These are phyloP conservation scores for Penicillium fuscoglaucum DNA, from an alignment of 2,329 filamentous ascomycete genomes.

Conservation along the genomic window DNA sequence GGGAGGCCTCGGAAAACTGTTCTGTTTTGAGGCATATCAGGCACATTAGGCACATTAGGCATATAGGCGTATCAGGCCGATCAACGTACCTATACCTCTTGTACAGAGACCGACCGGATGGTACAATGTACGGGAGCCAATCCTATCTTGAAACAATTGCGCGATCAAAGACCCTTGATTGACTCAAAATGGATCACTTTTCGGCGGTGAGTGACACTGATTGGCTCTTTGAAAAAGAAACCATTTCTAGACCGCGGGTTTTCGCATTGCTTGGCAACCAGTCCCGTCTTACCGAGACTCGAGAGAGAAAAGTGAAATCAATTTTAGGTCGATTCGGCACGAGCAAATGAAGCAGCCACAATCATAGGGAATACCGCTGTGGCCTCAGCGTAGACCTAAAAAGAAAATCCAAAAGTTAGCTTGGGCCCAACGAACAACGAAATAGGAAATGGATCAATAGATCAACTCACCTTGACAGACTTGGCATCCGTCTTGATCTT, in stretches of 20 bases:
- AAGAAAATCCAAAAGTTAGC: neutral
- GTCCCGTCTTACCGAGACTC: neutral
- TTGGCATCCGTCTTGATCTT: constrained; percentile 92
- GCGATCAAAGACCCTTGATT: neutral
- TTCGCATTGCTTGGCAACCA: constrained; percentile 13
- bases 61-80: neutral
- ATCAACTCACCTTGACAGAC: constrained; percentile 73
- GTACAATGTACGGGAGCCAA: neutral
- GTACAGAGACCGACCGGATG: neutral
- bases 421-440: neutral
- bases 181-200: neutral
- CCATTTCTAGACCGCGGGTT: constrained; percentile 8
- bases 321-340: constrained; percentile 21
- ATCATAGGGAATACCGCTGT: constrained; percentile 68
- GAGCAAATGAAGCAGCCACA: constrained; percentile 66
- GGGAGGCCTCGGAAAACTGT: neutral
- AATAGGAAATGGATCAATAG: neutral
- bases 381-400: constrained; percentile 63
- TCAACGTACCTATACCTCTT: neutral
- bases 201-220: neutral
- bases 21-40: neutral
- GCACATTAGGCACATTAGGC: neutral
- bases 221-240: neutral
- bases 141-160: neutral
- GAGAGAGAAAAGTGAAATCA: neutral